Base-by-base conservation (phyloP, 805 yeast genomes). In the Komagataella phaffii region DNA sequence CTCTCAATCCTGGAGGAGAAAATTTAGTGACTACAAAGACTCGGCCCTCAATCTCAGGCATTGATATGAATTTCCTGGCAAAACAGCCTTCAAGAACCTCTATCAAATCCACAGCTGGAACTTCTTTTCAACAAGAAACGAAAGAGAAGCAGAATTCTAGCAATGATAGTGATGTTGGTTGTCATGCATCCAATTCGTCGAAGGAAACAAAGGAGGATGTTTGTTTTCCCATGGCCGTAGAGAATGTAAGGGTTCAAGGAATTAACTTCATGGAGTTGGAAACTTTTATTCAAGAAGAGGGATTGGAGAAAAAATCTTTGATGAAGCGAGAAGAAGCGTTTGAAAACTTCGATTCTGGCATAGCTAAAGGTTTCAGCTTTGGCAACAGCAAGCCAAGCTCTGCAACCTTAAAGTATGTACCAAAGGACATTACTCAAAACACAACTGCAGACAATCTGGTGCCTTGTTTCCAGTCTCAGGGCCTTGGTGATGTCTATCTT, bases 171-270 rank as follows among this genome's bases (percentile, higher is more conserved):
- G 91, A 84, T 56, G 76, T 74, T 19, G 84, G 78, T 57, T 84
- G 90, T 1, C 87, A 80, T 58, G 85, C 82, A 1, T 83, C 91
- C 7, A 73, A 88, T 56, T 80, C 81, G 18, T 82, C 90, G 3
- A 95, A 87, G 58, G 96, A 89, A 62, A 88, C 96, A 0, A 98
- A 90, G 61, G 96, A 88, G 63, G 98, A 91, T 75, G 99, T 91
- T 47, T 91, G 98, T 72, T 90, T 90, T 67, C 98, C 98, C 2
- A 84, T 88, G 88, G 70, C 80, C 49, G 81, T 85, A 3, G 84
- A 83, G 54, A 79, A 76, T 52, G 71, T 73, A 10, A 71, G 79
- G 50, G 57, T 64, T 7, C 81, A 81, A 54, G 96, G 96, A 17
- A 87, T 93, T 57, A 96, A 91, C 66, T 88, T 91, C 60, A 88